Evolutionary conservation across 495 filamentous ascomycete species (phyloP).

Genomic region (Lasiosphaeria hispida): DNA sequence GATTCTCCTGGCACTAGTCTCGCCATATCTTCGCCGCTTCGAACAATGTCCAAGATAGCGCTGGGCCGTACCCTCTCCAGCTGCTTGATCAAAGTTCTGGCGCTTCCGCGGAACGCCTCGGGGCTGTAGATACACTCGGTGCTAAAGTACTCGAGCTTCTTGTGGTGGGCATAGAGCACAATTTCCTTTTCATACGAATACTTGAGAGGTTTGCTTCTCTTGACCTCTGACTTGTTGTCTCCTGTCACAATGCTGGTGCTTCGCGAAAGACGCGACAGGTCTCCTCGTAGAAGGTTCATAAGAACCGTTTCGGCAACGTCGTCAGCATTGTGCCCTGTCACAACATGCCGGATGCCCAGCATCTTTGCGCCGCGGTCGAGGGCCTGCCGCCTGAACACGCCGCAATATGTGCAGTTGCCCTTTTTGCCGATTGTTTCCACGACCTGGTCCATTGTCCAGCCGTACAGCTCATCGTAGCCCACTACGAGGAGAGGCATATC

Average conservation of each 20-base stretch:
- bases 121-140: constrained; percentile 98
- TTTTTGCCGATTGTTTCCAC: constrained; percentile 95
- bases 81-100: constrained; percentile 88
- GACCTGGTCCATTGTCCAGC: constrained; percentile 99
- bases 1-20: constrained; percentile 67
- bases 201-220: constrained; percentile 92
- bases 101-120: constrained; percentile 94
- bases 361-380: constrained; percentile 87
- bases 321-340: constrained; percentile 97
- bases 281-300: constrained; percentile 93
- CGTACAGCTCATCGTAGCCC: constrained; percentile 91
- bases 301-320: constrained; percentile 97
- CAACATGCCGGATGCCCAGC: constrained; percentile 87
- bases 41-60: constrained; percentile 90
- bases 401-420: constrained; percentile 98
- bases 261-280: constrained; percentile 80
- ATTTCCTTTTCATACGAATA: constrained; percentile 99
- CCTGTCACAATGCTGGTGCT: constrained; percentile 92
- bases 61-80: constrained; percentile 89
- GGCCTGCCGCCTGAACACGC: constrained; percentile 92
- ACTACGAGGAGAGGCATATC: constrained; percentile 87
- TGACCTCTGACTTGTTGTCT: constrained; percentile 69
- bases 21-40: constrained; percentile 95
- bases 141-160: constrained; percentile 93
- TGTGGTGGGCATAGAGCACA: constrained; percentile 93